phyloP scores from a whole-genome alignment of 2,329 filamentous ascomycete genomes.

The Zymoseptoria crescenta region DNA sequence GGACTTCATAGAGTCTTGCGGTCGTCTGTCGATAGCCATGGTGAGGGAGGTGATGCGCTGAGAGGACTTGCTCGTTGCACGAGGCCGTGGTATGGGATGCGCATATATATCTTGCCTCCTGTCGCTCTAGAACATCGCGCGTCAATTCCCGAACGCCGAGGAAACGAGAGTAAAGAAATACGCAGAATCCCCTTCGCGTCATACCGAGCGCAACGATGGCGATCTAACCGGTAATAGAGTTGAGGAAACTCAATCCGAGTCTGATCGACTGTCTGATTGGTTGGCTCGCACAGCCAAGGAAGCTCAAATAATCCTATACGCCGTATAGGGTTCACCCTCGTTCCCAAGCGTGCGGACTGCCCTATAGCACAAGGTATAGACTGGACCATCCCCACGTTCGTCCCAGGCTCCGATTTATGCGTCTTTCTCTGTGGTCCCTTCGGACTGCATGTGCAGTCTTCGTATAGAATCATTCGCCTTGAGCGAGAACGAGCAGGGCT shows the following conservation, averaged over 20 bases:
- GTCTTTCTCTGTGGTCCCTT: not conserved
- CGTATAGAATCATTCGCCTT: not conserved
- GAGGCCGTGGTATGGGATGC: too few species aligned
- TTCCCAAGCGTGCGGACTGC: not conserved
- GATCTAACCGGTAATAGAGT: not conserved
- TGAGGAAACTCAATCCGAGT: not conserved
- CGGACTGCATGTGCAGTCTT: not conserved
- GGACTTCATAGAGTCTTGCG: constrained; percentile 18
- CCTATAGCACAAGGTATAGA: not conserved
- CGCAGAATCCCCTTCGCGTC: not conserved
- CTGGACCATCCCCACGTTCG: not conserved
- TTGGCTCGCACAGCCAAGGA: not conserved
- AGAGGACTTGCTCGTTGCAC: too few species aligned
- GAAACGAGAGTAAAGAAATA: not conserved
- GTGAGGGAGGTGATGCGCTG: constrained; percentile 1
- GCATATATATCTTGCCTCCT: not conserved
- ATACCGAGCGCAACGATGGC: not conserved
- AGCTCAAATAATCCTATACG: not conserved
- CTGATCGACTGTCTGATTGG: not conserved
- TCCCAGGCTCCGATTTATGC: not conserved
- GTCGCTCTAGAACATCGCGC: not conserved
- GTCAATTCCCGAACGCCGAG: not conserved
- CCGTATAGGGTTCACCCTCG: not conserved
- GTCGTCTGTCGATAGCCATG: constrained; percentile 10
- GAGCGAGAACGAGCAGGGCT: not conserved